Percentiles rank a stretch among this genome's conserved stretches.
These are phyloP conservation scores for Ziziphus jujuba DNA, from an alignment of 306 rosid genomes.

Conservation along the genomic window DNA sequence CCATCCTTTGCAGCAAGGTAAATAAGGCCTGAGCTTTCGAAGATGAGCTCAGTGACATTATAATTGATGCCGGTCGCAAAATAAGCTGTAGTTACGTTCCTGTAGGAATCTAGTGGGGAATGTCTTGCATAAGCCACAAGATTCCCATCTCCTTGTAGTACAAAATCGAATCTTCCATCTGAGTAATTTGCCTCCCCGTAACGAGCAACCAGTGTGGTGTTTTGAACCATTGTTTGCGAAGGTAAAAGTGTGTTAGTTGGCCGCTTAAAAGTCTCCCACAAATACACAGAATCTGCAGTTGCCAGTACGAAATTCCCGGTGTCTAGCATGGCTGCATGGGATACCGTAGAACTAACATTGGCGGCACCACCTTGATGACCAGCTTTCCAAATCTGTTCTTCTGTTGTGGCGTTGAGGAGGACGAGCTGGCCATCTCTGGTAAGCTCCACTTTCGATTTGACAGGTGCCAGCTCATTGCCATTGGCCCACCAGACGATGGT, in stretches of 20 bases:
- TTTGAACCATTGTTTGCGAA: slow-evolving; percentile 20
- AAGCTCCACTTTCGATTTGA: slow-evolving; percentile 35
- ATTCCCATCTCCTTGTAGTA: not conserved
- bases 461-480: slow-evolving; percentile 10
- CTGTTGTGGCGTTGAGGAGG: slow-evolving; percentile 30
- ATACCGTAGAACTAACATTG: not conserved
- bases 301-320: slow-evolving; percentile 55
- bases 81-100: not conserved
- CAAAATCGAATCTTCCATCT: slow-evolving; percentile 43
- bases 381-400: slow-evolving; percentile 17
- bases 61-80: not conserved
- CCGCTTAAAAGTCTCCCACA: slow-evolving; percentile 55
- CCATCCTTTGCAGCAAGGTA: slow-evolving; percentile 7
- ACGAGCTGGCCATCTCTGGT: slow-evolving; percentile 27
- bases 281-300: not conserved
- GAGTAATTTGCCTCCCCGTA: slow-evolving; percentile 37
- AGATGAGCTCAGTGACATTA: slow-evolving; percentile 24
- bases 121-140: slow-evolving; percentile 30
- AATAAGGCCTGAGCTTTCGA: slow-evolving; percentile 40
- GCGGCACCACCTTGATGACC: too few relatives aligned
- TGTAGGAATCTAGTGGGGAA: slow-evolving; percentile 31
- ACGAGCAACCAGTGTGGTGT: slow-evolving; percentile 16
- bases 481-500: slow-evolving; percentile 53
- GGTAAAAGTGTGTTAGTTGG: slow-evolving; percentile 73
- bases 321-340: slow-evolving; percentile 54